These are phyloP conservation scores for Arctium lappa DNA, from an alignment of 129 eudicot species.

Conservation along the genomic window DNA sequence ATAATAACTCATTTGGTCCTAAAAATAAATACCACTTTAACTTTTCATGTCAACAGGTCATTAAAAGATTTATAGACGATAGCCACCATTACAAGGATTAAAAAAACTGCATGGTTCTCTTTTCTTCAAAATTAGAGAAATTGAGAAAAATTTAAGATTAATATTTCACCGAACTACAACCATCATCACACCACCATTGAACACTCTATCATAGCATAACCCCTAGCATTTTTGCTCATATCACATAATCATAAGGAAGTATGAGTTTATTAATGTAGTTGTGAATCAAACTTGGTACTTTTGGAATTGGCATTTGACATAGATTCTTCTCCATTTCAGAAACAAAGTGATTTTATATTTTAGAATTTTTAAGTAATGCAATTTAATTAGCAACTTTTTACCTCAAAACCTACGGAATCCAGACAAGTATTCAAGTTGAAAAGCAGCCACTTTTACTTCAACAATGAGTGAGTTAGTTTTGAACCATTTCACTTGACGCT, in stretches of 20 bases:
- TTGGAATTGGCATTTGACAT: background rate
- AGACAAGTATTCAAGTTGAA: background rate
- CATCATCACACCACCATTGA: background rate
- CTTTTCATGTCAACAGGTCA: background rate
- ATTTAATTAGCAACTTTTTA: background rate
- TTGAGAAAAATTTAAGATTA: background rate
- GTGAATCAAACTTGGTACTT: background rate
- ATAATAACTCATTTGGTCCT: background rate
- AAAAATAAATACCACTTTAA: background rate
- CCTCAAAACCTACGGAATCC: background rate
- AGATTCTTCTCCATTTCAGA: background rate
- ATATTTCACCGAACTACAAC: background rate
- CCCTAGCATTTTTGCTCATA: background rate
- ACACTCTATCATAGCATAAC: background rate
- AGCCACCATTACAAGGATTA: background rate
- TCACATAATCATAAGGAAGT: background rate
- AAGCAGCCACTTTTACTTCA: background rate
- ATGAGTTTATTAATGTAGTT: background rate
- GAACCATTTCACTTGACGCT: background rate
- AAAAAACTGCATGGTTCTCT: background rate
- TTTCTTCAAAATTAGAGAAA: background rate
- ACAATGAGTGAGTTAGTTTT: background rate
- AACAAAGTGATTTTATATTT: background rate
- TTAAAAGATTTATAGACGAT: background rate
- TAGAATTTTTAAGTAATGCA: background rate